Base-by-base conservation (phyloP, 139 green algal genomes). In the Parachlorella kessleri region DNA sequence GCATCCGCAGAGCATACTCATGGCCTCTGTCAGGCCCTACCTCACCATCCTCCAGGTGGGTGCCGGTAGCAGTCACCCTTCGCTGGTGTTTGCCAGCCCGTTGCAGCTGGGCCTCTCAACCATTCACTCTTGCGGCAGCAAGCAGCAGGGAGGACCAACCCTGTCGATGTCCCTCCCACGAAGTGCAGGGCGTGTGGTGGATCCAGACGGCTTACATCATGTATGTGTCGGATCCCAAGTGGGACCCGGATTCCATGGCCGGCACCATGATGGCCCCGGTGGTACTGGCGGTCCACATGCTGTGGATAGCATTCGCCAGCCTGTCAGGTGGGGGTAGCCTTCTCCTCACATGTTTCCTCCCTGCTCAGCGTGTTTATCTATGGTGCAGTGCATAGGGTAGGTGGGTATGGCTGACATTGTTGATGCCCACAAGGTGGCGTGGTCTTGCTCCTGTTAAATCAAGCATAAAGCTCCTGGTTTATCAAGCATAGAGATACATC, bases 181-280 rank as follows among this genome's bases (percentile, higher is more conserved):
- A n/a, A n/a, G n/a, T n/a, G n/a, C n/a, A n/a, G n/a, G 87, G 87
- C 9, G 75, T 85, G 4, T 91, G 87, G 87, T 90, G 86, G 73
- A 83, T 86, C 55, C 84, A 91, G 73, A 87, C 81, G 2, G 87
- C 83, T 1, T 78, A 84, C 66, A 88, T 91, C 55, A 87, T 91
- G 70, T 91, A 69, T 73, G 74, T 74, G 81, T 75, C 73, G 10
- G 76, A 87, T n/a, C 69, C 66, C 26, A 41, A 37, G 28, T 91
- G 83, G 81, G 81, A 91, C 53, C 87, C 87, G 0, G 68, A 83
- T 21, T 80, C 85, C 67, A 85, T 87, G 75, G 81, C 78, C 40
- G 67, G 40, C 68, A 66, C 40, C n/a, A 91, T 91, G 87, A 85
- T 91, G 68, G 71, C 69, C 26, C 82, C 82, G 10, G 82, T 81